phyloP scores from a whole-genome alignment of 495 filamentous ascomycete genomes.

The Podospora conica region DNA sequence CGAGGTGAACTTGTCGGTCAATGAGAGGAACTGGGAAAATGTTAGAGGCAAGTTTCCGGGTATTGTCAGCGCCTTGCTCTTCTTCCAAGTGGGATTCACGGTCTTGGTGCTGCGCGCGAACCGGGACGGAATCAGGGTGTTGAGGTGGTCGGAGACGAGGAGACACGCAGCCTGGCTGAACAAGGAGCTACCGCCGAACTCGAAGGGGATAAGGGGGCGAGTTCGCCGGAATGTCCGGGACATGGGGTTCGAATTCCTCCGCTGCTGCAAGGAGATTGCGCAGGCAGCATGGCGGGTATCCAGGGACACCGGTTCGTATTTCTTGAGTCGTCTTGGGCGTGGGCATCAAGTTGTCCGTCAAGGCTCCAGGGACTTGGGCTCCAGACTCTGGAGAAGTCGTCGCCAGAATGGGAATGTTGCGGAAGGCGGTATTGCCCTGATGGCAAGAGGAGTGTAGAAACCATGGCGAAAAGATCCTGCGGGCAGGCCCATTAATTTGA shows the following conservation, averaged over 20 bases:
- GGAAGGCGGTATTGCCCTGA: not conserved
- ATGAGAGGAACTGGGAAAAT: not conserved
- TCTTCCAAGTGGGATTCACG: not conserved
- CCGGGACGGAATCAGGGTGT: not conserved
- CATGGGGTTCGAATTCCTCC: no score
- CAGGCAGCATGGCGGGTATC: no score
- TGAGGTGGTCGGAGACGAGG: not conserved
- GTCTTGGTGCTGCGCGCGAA: not conserved
- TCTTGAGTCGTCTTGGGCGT: no score
- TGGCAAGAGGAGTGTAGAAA: not conserved
- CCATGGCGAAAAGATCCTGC: no score
- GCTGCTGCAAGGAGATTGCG: no score
- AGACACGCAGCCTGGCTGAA: not conserved
- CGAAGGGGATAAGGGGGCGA: not conserved
- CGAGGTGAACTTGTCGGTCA: not conserved
- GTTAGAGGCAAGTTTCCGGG: not conserved
- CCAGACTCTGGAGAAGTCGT: not conserved
- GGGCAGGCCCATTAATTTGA: no score
- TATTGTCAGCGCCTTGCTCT: not conserved
- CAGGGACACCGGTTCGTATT: no score
- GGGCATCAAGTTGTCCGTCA: not conserved
- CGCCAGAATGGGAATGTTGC: not conserved
- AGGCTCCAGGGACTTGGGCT: not conserved
- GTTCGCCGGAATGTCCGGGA: not conserved
- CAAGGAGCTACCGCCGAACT: not conserved